A percentile compares a stretch with the other conserved stretches of the same genome.
Evolutionary conservation across 441 rosid genomes (phyloP).

Genomic region (Melastoma candidum): DNA sequence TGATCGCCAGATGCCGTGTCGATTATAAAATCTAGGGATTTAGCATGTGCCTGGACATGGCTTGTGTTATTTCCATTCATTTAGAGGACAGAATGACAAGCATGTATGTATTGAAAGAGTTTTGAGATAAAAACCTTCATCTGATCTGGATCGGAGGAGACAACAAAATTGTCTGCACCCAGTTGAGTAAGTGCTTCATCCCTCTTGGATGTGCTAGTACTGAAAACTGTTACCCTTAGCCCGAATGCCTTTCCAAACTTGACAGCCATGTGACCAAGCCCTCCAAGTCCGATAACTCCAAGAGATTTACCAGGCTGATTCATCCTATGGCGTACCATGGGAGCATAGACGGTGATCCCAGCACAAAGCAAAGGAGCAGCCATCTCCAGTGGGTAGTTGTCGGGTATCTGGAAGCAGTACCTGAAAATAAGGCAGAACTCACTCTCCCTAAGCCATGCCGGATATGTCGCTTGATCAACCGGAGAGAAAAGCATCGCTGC

Average conservation of each 20-base stretch:
- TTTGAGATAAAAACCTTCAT: slow-evolving; percentile 32
- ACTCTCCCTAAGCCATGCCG: slow-evolving; percentile 4
- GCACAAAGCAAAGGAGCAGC: slow-evolving; percentile 92
- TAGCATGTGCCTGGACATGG: slow-evolving; percentile 41
- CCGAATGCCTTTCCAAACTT: slow-evolving; percentile 95
- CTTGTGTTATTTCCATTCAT: slow-evolving; percentile 1
- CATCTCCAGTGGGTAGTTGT: slow-evolving; percentile 51
- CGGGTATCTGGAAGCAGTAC: slow-evolving; percentile 71
- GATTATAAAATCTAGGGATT: slow-evolving; percentile 62
- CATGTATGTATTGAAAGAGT: neutral
- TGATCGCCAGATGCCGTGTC: slow-evolving; percentile 90
- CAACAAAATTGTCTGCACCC: slow-evolving; percentile 54
- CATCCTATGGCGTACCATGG: slow-evolving; percentile 79
- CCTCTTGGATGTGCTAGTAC: slow-evolving; percentile 75
- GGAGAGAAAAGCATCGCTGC: slow-evolving; percentile 1
- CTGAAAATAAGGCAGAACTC: slow-evolving; percentile 24
- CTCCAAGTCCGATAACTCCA: slow-evolving; percentile 87
- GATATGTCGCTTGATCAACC: neutral
- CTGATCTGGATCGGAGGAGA: slow-evolving; percentile 45
- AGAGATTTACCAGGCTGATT: slow-evolving; percentile 74
- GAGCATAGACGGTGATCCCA: slow-evolving; percentile 77
- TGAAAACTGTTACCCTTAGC: slow-evolving; percentile 64
- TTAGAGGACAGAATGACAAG: neutral
- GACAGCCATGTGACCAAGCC: slow-evolving; percentile 97
- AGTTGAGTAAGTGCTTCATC: slow-evolving; percentile 67